A percentile compares a stretch with the other conserved stretches of the same genome.
Conservation (phyloP, 768 basidiomycete species). For the Phlebiopsis gigantea region DNA sequence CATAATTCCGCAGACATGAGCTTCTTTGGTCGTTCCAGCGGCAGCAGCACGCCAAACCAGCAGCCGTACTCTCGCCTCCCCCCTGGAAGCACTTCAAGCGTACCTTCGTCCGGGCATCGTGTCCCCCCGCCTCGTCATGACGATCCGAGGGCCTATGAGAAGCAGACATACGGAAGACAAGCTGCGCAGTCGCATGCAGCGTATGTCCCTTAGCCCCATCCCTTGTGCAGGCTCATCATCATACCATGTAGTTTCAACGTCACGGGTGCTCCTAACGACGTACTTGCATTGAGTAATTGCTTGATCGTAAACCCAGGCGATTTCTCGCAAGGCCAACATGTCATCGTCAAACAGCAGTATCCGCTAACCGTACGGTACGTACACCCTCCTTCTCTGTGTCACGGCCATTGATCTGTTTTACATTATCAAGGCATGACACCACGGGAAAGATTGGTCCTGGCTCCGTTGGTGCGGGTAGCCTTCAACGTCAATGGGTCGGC, state of each 20-base stretch:
- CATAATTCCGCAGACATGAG: conserved; percentile 5
- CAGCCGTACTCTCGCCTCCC: conserved; percentile 41
- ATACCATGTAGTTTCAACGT: conserved; percentile 21
- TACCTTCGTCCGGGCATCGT: conserved; percentile 10
- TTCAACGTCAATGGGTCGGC: conserved; percentile 87
- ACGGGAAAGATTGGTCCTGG: conserved; percentile 67
- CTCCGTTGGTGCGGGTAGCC: conserved; percentile 66
- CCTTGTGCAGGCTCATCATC: neutral
- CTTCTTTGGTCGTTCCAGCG: conserved; percentile 14
- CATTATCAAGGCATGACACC: conserved; percentile 60
- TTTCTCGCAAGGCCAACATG: conserved; percentile 68
- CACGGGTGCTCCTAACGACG: conserved; percentile 21
- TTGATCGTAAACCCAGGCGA: conserved; percentile 76
- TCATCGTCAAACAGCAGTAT: conserved; percentile 66
- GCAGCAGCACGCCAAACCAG: conserved; percentile 25
- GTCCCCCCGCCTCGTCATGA: conserved; percentile 25
- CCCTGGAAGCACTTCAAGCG: conserved; percentile 21
- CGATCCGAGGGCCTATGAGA: conserved; percentile 26
- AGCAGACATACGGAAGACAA: conserved; percentile 21
- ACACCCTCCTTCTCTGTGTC: no score
- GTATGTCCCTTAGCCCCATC: conserved; percentile 15
- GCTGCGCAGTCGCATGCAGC: conserved; percentile 12
- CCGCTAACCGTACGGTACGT: conserved; percentile 70
- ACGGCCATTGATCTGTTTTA: no score
- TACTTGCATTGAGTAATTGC: conserved; percentile 74